Evolutionary conservation across 345 rosid species (phyloP).

Genomic region (Syzygium aqueum): DNA sequence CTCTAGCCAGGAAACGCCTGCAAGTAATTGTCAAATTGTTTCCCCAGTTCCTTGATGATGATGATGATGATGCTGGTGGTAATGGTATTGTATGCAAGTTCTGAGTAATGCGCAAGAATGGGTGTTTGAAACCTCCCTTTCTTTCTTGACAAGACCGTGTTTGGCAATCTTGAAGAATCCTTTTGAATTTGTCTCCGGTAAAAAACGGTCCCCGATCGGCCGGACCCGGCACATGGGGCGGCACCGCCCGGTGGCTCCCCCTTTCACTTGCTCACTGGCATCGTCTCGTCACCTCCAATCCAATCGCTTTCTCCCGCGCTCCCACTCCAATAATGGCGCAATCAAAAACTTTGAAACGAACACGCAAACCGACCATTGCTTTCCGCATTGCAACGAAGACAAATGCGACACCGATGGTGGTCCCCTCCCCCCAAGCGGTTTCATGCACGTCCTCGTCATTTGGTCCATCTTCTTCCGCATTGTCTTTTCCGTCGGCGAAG

Average conservation of each 20-base stretch:
- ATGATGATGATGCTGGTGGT: not conserved
- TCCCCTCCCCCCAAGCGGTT: no score
- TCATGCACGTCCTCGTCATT: no score
- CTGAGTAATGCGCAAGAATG: not conserved
- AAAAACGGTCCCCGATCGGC: not conserved
- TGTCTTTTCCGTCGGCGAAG: no score
- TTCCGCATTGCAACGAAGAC: not conserved
- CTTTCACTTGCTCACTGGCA: not conserved
- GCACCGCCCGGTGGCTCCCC: not conserved
- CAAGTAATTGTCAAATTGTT: not conserved
- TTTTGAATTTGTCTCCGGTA: no score
- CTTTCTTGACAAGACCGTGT: not conserved
- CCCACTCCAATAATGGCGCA: not conserved
- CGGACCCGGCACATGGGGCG: not conserved
- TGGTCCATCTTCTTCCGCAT: no score
- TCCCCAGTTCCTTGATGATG: not conserved
- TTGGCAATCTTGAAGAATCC: not conserved
- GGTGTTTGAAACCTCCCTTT: not conserved
- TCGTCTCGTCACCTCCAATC: not conserved
- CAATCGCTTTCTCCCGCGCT: not conserved
- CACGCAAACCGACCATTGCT: not conserved
- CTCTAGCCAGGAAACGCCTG: not conserved
- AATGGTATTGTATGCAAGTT: not conserved
- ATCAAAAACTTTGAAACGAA: not conserved
- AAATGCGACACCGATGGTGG: not conserved